Evolutionary conservation across 2,329 filamentous ascomycete species (phyloP), one percentile per base, ranked within the genome.

Genomic region (Ophiostoma tasmaniense): DNA sequence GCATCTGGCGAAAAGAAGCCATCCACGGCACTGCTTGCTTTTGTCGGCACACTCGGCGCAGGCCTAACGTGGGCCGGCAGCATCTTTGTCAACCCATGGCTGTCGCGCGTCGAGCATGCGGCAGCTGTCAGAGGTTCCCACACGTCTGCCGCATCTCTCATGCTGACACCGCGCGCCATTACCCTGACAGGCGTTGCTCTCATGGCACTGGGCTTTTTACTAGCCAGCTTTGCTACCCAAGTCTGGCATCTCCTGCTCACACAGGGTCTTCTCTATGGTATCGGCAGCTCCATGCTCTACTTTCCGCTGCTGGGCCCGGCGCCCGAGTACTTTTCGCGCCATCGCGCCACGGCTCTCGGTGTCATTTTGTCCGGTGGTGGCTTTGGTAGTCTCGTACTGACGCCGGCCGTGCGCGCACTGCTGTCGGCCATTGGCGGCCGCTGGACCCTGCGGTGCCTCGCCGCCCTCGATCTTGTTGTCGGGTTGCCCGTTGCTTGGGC

Each of bases 1-100:
- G 35, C 33, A 22, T 74, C 7, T 70, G 74, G 1, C 75, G 78
- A 61, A 6, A 67, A 70, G 11, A 71, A 74, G 1, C 76, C 75
- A 28, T 76, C 76, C n/a, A 79, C 78, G 17, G 81, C 82, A 0
- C 73, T 82, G 59, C 75, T 84, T 22, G 79, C 80, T 6, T 83
- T 84, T 73, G 79, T 84, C 3, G 81, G 82, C 55, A 83, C 82
- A 0, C 74, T 83, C 10, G 81, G 80, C 62, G 78, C 79, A 22
- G 82, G 82, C 0, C 73, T 84, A 50, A 84, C 82, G 0, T 84
- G 82, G 82, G 79, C 76, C 3, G 81, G 82, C n/a, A 80, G 81
- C 33, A 80, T 83, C 50, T 71, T 81, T 30, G 79, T 83, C 8
- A 83, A 83, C 72, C 81, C 81, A 0, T 73, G 83, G 33, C 80